Base-by-base conservation (phyloP, 208 protist genomes). In the Zelonia costaricensis region DNA sequence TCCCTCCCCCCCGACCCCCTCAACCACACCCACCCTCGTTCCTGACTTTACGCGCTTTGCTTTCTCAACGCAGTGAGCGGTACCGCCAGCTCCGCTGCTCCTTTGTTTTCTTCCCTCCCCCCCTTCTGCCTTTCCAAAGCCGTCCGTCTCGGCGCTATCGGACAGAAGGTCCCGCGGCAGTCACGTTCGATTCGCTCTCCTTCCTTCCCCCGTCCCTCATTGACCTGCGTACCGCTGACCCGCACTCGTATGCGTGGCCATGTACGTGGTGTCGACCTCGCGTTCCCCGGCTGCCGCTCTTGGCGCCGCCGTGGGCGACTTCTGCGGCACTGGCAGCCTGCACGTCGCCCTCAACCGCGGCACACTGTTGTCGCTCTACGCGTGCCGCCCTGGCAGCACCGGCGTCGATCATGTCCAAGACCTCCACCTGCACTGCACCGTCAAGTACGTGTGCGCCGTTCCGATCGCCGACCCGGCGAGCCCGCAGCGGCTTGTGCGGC, bases 361-460 rank as follows among this genome's bases (percentile, higher is more conserved):
- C 6, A 82, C 78, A 16, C 51, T 69, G 3, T 52, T 93, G 40
- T 88, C 80, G 9, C 35, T 93, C 13, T 90, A 76, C 61, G 63
- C 39, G 20, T 55, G 40, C 15, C 55, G 59, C 46, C 25, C 38
- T 3, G 48, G 28, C 9, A 42, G 38, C 45, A 16, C 27, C 1
- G 52, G 59, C 18, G 54, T 79, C 10, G 53, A 61, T 6, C 74
- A 81, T 30, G 44, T 92, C 0, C 65, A 76, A 3, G 88, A 94
- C 43, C 82, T 88, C 55, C 52, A 63, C 15, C 52, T 94, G 42
- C 70, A 82, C 49, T 73, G 75, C 47, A 84, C 83, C 0, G 25
- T 95, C 27, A 91, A 89, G 53, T 92, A 88, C 56, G 42, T 93
- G 30, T 62, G 79, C 46, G 56, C 76, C 9, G 65, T 95, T 13